Conservation (phyloP, 2,329 filamentous ascomycete genomes). For the Teratosphaeria viscida region DNA sequence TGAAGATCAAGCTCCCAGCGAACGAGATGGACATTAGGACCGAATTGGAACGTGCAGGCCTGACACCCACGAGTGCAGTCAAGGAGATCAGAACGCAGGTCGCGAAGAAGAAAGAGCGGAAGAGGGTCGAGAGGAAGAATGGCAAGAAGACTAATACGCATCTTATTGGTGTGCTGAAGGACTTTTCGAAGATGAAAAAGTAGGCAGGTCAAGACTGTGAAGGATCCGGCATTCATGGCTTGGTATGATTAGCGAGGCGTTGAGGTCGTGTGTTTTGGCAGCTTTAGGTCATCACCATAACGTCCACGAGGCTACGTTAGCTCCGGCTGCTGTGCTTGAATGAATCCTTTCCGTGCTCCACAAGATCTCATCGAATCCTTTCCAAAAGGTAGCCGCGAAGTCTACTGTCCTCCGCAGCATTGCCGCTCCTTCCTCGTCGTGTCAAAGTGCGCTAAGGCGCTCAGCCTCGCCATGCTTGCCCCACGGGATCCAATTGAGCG, state of each 20-base stretch:
- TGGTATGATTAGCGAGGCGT: not conserved
- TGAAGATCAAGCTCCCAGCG: conserved; percentile 63
- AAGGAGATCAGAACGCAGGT: conserved; percentile 41
- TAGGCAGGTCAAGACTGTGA: not conserved
- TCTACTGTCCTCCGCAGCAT: too few species aligned
- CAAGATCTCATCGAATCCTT: too few species aligned
- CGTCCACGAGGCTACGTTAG: too few species aligned
- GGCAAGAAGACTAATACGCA: conserved; percentile 82
- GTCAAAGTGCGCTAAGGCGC: too few species aligned
- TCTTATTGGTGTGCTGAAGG: conserved; percentile 72
- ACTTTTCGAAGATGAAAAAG: conserved; percentile 38
- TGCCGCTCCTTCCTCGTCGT: too few species aligned
- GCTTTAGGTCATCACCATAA: too few species aligned
- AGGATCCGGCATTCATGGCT: too few species aligned
- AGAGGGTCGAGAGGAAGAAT: conserved; percentile 61
- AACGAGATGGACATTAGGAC: conserved; percentile 63
- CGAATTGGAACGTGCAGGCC: conserved; percentile 64
- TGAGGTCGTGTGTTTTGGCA: not conserved
- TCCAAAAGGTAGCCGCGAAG: too few species aligned
- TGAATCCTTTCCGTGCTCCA: not conserved
- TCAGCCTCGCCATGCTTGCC: too few species aligned
- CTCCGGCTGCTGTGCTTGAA: too few species aligned
- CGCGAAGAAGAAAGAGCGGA: conserved; percentile 55
- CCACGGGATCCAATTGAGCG: too few species aligned
- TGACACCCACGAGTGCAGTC: conserved; percentile 77